Evolutionary conservation across 306 rosid species (phyloP).

Genomic region (Begonia loranthoides): DNA sequence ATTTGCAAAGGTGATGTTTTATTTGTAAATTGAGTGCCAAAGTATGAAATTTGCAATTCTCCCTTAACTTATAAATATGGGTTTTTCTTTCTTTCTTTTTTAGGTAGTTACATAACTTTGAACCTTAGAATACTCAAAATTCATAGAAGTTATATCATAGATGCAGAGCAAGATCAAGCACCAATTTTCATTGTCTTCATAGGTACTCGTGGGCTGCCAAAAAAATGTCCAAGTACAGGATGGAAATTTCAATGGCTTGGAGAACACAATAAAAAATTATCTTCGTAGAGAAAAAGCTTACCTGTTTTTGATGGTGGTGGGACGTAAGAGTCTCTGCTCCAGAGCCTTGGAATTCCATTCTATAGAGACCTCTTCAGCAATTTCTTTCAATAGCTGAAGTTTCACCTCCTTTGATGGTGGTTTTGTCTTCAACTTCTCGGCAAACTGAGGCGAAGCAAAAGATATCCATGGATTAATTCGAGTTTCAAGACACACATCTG

Average conservation of each 20-base stretch:
- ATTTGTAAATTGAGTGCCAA: not conserved
- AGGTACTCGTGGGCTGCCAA: not conserved
- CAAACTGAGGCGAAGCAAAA: conserved; percentile 27
- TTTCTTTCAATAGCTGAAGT: conserved; percentile 44
- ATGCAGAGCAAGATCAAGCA: not conserved
- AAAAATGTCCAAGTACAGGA: conserved; percentile 1
- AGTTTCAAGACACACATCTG: not conserved
- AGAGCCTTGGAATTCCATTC: conserved; percentile 54
- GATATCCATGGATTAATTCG: too few relatives aligned
- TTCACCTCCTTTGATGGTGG: conserved; percentile 45
- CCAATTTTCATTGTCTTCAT: too few relatives aligned
- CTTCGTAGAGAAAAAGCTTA: conserved; percentile 15
- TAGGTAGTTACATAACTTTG: too few relatives aligned
- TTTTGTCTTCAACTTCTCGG: conserved; percentile 29
- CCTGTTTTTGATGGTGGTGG: conserved; percentile 22
- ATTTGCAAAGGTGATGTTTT: not conserved
- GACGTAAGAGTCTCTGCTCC: conserved; percentile 29
- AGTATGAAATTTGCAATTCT: too few relatives aligned
- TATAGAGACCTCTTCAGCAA: conserved; percentile 51
- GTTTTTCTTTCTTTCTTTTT: too few relatives aligned
- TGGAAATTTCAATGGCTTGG: conserved; percentile 3
- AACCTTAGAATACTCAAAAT: not conserved
- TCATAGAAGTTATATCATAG: not conserved
- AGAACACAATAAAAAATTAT: not conserved
- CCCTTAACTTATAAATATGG: too few relatives aligned